A percentile compares a stretch with the other conserved stretches of the same genome.
phyloP scores from a whole-genome alignment of 2,329 filamentous ascomycete species.

The Pseudogymnoascus sp. region DNA sequence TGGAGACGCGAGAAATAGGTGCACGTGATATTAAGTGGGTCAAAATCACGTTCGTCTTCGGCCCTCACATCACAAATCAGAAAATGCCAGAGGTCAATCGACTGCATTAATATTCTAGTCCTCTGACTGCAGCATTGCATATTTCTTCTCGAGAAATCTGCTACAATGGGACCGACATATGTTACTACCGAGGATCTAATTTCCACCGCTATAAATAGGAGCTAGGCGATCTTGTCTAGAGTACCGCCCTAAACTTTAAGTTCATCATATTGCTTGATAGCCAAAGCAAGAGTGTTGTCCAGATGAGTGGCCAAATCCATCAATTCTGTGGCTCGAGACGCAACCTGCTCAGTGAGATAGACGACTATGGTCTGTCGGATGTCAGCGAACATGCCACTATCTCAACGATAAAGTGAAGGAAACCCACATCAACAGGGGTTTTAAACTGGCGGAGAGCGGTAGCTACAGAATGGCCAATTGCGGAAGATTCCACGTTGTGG shows the following conservation, averaged over 20 bases:
- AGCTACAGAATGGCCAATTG: conserved; percentile 25
- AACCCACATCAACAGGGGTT: conserved; percentile 22
- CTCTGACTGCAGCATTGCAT: background rate
- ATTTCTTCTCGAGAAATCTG: background rate
- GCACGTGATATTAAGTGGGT: conserved; percentile 2
- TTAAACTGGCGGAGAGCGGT: conserved; percentile 23
- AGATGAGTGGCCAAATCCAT: background rate
- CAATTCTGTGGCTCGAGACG: background rate
- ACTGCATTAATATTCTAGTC: background rate
- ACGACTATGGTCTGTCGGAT: background rate
- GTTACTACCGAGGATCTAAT: background rate
- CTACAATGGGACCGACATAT: background rate
- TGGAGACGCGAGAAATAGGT: background rate
- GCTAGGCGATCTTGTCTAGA: background rate
- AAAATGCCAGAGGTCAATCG: background rate
- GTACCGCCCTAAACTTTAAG: background rate
- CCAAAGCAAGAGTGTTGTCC: background rate
- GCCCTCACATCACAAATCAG: background rate
- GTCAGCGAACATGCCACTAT: background rate
- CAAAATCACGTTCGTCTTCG: background rate
- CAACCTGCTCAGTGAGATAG: background rate
- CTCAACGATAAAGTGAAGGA: background rate
- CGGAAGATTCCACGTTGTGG: conserved; percentile 14
- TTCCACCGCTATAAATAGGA: background rate
- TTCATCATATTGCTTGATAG: background rate